A percentile compares a stretch with the other conserved stretches of the same genome.
These are phyloP conservation scores for Jatropha multifida DNA, from an alignment of 441 rosid species.

Conservation along the genomic window DNA sequence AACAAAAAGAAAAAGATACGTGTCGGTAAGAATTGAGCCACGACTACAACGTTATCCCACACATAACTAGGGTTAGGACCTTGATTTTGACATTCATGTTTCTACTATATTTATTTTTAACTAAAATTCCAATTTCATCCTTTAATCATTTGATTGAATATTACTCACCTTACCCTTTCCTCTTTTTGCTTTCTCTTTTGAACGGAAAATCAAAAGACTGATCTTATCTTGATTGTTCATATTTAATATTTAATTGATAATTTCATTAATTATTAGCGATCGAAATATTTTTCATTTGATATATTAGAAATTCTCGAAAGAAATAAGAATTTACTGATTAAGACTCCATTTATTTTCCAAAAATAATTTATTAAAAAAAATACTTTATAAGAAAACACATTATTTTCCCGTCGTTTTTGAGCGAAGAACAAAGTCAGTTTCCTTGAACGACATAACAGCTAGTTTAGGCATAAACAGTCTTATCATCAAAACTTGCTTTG, in stretches of 20 bases:
- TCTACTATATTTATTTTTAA: too few species aligned
- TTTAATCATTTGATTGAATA: neutral
- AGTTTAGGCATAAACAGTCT: too few species aligned
- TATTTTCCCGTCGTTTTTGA: too few species aligned
- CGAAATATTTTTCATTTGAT: neutral
- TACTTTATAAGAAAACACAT: too few species aligned
- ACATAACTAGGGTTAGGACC: neutral
- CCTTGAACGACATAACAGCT: too few species aligned
- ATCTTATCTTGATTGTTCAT: neutral
- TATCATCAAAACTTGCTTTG: too few species aligned
- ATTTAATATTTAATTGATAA: neutral
- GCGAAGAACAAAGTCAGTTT: too few species aligned
- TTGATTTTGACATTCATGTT: neutral
- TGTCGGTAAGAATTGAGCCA: constrained; percentile 21
- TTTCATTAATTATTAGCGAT: neutral
- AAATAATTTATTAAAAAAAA: too few species aligned
- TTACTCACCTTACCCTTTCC: too few species aligned
- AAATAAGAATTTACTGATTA: neutral
- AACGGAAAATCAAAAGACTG: neutral
- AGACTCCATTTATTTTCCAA: too few species aligned
- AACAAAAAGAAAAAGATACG: constrained; percentile 18
- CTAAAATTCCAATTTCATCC: neutral
- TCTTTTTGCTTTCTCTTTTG: too few species aligned
- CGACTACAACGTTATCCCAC: neutral
- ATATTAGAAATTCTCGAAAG: too few species aligned